Conservation (phyloP, 2,329 filamentous ascomycete genomes). For the Pochonia chlamydosporia region DNA sequence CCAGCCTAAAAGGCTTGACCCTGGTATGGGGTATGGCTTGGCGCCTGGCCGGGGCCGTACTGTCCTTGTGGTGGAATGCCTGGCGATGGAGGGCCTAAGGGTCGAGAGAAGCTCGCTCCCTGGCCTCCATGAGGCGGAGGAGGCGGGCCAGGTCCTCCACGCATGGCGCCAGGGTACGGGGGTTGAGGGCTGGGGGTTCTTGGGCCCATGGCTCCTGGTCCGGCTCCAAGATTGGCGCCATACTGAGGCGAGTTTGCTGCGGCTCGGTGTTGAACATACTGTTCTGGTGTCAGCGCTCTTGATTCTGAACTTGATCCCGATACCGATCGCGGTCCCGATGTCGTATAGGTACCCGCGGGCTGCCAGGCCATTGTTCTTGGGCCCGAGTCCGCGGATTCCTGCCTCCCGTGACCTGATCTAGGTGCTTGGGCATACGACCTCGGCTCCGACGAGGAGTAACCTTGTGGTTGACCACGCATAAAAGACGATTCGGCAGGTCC, state of each 20-base stretch:
- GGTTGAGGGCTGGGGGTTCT: constrained; percentile 22
- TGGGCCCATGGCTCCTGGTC: constrained; percentile 21
- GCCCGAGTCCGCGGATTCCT: constrained; percentile 46
- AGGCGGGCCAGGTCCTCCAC: constrained; percentile 11
- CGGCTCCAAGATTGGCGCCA: constrained; percentile 52
- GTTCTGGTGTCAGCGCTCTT: constrained; percentile 65
- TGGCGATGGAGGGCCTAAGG: constrained; percentile 21
- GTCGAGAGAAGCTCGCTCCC: constrained; percentile 25
- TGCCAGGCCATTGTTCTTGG: constrained; percentile 74
- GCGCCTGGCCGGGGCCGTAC: constrained; percentile 16
- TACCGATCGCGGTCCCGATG: constrained; percentile 34
- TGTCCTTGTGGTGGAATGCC: constrained; percentile 25
- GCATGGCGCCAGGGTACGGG: constrained; percentile 18
- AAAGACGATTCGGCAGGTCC: constrained; percentile 9
- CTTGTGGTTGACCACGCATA: constrained; percentile 14
- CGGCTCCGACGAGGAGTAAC: constrained; percentile 25
- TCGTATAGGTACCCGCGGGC: constrained; percentile 54
- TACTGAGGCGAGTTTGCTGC: constrained; percentile 49
- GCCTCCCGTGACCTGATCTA: constrained; percentile 33
- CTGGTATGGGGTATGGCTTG: constrained; percentile 25
- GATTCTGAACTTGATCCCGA: constrained; percentile 1
- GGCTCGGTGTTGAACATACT: constrained; percentile 76
- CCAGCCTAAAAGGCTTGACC: constrained; percentile 28
- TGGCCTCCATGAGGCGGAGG: constrained; percentile 16
- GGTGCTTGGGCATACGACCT: constrained; percentile 16